Evolutionary conservation across 2,329 filamentous ascomycete species (phyloP).

Genomic region (Alternaria gaisen): DNA sequence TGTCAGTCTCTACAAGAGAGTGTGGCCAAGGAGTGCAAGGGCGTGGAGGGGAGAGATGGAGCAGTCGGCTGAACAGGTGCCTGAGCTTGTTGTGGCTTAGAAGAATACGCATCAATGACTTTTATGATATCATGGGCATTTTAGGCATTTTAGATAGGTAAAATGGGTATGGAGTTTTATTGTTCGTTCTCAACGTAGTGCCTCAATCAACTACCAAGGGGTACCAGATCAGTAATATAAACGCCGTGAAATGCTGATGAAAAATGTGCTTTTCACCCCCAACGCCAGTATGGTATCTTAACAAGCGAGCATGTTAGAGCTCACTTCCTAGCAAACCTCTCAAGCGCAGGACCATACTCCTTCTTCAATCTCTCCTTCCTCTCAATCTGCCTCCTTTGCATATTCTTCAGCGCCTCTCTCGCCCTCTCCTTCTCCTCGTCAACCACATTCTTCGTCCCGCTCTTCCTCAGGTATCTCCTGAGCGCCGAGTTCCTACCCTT

Average conservation of each 20-base stretch:
- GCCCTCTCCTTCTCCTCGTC: slow-evolving; percentile 92
- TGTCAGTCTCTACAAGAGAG: slow-evolving; percentile 71
- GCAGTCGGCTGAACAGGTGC: not conserved
- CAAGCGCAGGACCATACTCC: slow-evolving; percentile 85
- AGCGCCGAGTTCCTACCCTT: slow-evolving; percentile 90
- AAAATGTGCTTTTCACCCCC: not conserved
- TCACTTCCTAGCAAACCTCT: slow-evolving; percentile 78
- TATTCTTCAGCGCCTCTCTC: slow-evolving; percentile 74
- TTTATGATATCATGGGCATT: slow-evolving; percentile 27
- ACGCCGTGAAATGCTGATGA: slow-evolving; percentile 23
- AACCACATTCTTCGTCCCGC: slow-evolving; percentile 90
- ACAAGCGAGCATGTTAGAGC: slow-evolving; percentile 7
- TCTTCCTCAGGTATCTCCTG: slow-evolving; percentile 89
- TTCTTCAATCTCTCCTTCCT: slow-evolving; percentile 63
- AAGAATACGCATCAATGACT: slow-evolving; percentile 6
- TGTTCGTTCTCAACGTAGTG: not conserved
- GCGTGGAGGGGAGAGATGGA: slow-evolving; percentile 47
- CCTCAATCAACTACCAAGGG: not conserved
- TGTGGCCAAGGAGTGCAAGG: slow-evolving; percentile 72
- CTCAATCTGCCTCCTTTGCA: slow-evolving; percentile 50
- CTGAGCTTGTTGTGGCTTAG: not conserved
- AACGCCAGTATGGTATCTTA: not conserved
- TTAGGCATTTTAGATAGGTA: slow-evolving; percentile 30
- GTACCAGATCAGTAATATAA: slow-evolving; percentile 1
- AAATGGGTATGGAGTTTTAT: slow-evolving; percentile 24